These are phyloP conservation scores for Fusarium cicatricum DNA, from an alignment of 2,329 filamentous ascomycete genomes.

Conservation along the genomic window DNA sequence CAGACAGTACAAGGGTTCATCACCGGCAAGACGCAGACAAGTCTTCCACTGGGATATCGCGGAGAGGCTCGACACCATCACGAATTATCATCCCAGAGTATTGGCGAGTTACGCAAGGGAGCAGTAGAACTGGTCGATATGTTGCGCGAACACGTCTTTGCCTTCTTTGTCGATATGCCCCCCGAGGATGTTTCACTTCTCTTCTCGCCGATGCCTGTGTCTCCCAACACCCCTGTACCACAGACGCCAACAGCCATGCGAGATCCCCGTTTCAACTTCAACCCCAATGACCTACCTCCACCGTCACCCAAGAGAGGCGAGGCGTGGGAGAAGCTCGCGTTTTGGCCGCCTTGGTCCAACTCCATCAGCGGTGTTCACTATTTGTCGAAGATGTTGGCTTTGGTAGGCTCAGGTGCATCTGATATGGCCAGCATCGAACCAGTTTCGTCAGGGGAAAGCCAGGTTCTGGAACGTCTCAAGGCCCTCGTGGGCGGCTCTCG, in stretches of 20 bases:
- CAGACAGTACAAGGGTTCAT: constrained; percentile 91
- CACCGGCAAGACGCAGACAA: constrained; percentile 81
- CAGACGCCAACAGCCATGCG: constrained; percentile 60
- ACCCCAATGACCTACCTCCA: constrained; percentile 77
- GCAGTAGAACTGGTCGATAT: constrained; percentile 83
- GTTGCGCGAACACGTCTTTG: constrained; percentile 79
- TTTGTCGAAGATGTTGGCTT: constrained; percentile 78
- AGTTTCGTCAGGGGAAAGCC: constrained; percentile 63
- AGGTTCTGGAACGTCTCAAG: constrained; percentile 76
- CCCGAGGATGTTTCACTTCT: constrained; percentile 90
- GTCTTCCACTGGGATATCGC: constrained; percentile 81
- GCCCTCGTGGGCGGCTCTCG: constrained; percentile 78
- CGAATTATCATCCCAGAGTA: constrained; percentile 74
- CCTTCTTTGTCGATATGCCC: constrained; percentile 87
- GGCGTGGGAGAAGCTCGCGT: constrained; percentile 91
- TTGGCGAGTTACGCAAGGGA: constrained; percentile 77
- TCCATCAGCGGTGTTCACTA: constrained; percentile 93
- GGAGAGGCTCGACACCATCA: constrained; percentile 85
- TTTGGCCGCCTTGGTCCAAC: constrained; percentile 95
- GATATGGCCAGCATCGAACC: constrained; percentile 82
- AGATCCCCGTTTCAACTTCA: constrained; percentile 81
- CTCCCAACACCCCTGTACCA: constrained; percentile 64
- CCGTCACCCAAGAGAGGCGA: constrained; percentile 82
- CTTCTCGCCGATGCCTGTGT: constrained; percentile 79
- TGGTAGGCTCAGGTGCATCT: constrained; percentile 86